Evolutionary conservation across 495 filamentous ascomycete genomes (phyloP).

Genomic region (Podospora didyma): DNA sequence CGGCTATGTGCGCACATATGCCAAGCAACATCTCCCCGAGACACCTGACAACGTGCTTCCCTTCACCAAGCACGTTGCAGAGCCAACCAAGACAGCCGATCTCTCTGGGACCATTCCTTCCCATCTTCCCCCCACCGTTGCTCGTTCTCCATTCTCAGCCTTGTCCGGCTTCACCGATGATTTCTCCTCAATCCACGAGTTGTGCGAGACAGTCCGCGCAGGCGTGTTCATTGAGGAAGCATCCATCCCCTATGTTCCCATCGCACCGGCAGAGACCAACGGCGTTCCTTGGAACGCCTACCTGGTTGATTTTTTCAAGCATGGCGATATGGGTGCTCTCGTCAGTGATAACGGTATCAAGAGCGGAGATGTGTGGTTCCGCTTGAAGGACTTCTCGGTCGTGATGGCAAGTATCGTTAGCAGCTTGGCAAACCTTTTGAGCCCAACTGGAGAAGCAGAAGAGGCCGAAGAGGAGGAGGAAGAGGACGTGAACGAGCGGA

Average conservation of each 20-base stretch:
- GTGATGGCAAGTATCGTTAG: slow-evolving; percentile 62
- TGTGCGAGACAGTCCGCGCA: slow-evolving; percentile 56
- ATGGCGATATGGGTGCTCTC: slow-evolving; percentile 57
- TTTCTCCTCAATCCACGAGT: slow-evolving; percentile 58
- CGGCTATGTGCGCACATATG: slow-evolving; percentile 64
- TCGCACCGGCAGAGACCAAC: slow-evolving; percentile 48
- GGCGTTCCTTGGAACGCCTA: slow-evolving; percentile 61
- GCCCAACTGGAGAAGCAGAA: slow-evolving; percentile 22
- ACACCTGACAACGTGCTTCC: slow-evolving; percentile 52
- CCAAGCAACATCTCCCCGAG: slow-evolving; percentile 54
- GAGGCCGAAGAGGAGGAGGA: slow-evolving; percentile 33
- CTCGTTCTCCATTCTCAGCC: slow-evolving; percentile 62
- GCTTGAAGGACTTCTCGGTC: slow-evolving; percentile 66
- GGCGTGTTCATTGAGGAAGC: slow-evolving; percentile 70
- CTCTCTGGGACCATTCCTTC: not conserved
- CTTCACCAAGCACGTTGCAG: slow-evolving; percentile 39
- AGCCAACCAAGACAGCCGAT: slow-evolving; percentile 2
- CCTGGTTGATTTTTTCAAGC: slow-evolving; percentile 69
- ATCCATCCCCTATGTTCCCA: slow-evolving; percentile 60
- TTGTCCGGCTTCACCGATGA: slow-evolving; percentile 63
- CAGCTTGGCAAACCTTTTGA: slow-evolving; percentile 48
- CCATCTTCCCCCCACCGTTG: slow-evolving; percentile 5
- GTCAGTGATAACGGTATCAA: slow-evolving; percentile 56
- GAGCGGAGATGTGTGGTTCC: slow-evolving; percentile 63
- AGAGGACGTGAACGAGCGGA: slow-evolving; percentile 35